Evolutionary conservation across 805 yeast species (phyloP).

Genomic region (Cyberlindnera euphorbiae): DNA sequence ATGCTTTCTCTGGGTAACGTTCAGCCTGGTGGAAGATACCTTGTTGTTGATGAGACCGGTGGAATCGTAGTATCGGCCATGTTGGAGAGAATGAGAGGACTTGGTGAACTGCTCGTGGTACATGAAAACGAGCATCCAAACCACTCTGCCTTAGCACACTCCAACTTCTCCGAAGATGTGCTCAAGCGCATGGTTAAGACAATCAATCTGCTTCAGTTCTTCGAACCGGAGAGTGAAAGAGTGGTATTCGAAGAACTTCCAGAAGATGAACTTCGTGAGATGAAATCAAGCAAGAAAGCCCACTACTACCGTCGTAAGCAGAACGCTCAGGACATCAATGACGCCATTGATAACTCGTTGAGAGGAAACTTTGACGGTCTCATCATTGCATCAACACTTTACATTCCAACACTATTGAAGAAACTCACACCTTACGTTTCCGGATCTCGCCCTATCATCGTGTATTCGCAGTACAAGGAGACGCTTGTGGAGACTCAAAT

Average conservation of each 20-base stretch:
- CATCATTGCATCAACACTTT: slow-evolving; percentile 66
- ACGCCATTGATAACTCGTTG: slow-evolving; percentile 45
- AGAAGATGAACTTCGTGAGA: slow-evolving; percentile 46
- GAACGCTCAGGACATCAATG: slow-evolving; percentile 45
- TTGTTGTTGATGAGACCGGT: slow-evolving; percentile 91
- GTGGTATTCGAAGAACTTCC: slow-evolving; percentile 43
- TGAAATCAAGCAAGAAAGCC: slow-evolving; percentile 56
- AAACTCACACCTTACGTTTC: slow-evolving; percentile 57
- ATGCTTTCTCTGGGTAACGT: slow-evolving; percentile 76
- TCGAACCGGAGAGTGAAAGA: slow-evolving; percentile 62
- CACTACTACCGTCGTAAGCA: slow-evolving; percentile 64
- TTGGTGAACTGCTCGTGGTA: slow-evolving; percentile 63
- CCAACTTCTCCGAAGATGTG: slow-evolving; percentile 55
- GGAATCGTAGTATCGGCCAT: slow-evolving; percentile 83
- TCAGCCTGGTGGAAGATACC: slow-evolving; percentile 83
- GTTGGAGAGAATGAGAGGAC: slow-evolving; percentile 80
- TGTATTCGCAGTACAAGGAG: slow-evolving; percentile 81
- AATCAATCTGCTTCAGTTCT: slow-evolving; percentile 72
- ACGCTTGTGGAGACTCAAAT: slow-evolving; percentile 69
- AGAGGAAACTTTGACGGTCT: slow-evolving; percentile 67
- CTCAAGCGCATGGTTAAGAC: slow-evolving; percentile 56
- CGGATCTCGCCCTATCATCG: slow-evolving; percentile 84
- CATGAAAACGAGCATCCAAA: slow-evolving; percentile 96
- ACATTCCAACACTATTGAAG: slow-evolving; percentile 61
- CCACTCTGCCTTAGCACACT: slow-evolving; percentile 59